phyloP scores from a whole-genome alignment of 495 filamentous ascomycete species.

The Podospora conica region DNA sequence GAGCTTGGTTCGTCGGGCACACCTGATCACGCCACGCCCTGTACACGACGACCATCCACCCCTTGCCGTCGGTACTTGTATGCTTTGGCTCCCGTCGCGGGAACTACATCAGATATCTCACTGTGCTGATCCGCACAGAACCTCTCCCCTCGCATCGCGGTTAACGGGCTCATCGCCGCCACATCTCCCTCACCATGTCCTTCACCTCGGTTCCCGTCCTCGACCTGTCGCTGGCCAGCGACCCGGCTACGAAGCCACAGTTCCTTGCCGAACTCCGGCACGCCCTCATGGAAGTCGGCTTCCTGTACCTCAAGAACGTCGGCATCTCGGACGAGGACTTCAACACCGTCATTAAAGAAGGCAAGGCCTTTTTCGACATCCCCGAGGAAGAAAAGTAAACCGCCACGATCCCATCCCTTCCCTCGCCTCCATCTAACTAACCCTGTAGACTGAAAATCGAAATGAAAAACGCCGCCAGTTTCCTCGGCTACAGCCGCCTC shows the following conservation, averaged over 20 bases:
- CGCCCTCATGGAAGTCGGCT: constrained; percentile 85
- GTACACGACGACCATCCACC: neutral
- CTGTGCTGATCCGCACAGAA: neutral
- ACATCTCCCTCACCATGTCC: constrained; percentile 34
- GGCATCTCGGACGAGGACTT: constrained; percentile 65
- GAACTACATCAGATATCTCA: neutral
- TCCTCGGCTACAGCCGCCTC: constrained; percentile 57
- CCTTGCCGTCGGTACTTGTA: neutral
- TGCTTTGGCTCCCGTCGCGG: too few relatives aligned
- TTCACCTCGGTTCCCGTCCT: constrained; percentile 80
- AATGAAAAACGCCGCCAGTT: constrained; percentile 75
- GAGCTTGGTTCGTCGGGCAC: neutral
- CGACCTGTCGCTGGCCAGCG: constrained; percentile 60
- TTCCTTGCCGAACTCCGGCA: constrained; percentile 69
- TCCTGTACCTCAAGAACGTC: constrained; percentile 84
- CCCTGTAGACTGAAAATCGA: constrained; percentile 64
- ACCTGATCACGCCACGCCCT: constrained; percentile 3
- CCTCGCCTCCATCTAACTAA: neutral
- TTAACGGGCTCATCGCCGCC: neutral
- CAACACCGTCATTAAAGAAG: constrained; percentile 60
- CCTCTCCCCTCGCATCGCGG: neutral
- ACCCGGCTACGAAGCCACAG: constrained; percentile 60
- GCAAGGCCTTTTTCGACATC: constrained; percentile 72
- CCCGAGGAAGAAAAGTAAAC: constrained; percentile 69
- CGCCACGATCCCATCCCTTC: too few relatives aligned